A percentile compares a stretch with the other conserved stretches of the same genome.
phyloP scores from a whole-genome alignment of 2,329 filamentous ascomycete genomes.

The Penicillium sp. region DNA sequence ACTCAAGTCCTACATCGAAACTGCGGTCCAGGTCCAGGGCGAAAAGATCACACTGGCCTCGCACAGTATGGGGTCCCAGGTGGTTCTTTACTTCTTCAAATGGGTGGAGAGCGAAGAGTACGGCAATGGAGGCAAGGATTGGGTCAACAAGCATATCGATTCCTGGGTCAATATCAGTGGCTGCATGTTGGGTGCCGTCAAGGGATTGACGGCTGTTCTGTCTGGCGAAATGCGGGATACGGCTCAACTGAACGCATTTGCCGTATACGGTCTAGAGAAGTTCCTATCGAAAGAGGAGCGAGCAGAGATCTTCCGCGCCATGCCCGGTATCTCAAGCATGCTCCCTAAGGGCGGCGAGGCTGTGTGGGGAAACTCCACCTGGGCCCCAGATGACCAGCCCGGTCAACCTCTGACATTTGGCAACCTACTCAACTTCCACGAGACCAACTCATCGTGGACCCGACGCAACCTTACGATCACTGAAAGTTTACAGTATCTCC shows the following conservation, averaged over 20 bases:
- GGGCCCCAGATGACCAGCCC: slow-evolving; percentile 83
- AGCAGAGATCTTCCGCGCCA: slow-evolving; percentile 90
- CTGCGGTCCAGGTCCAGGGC: slow-evolving; percentile 69
- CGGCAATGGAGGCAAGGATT: slow-evolving; percentile 77
- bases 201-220: slow-evolving; percentile 84
- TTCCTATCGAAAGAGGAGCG: slow-evolving; percentile 89
- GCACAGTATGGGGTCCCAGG: slow-evolving; percentile 97
- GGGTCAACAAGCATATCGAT: slow-evolving; percentile 88
- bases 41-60: slow-evolving; percentile 85
- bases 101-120: slow-evolving; percentile 77
- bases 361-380: slow-evolving; percentile 88
- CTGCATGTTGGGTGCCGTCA: slow-evolving; percentile 94
- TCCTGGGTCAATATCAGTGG: slow-evolving; percentile 98
- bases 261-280: slow-evolving; percentile 94
- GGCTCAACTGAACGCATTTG: slow-evolving; percentile 92
- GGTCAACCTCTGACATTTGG: slow-evolving; percentile 75
- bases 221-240: slow-evolving; percentile 99
- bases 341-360: slow-evolving; percentile 89
- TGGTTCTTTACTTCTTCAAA: slow-evolving; percentile 78
- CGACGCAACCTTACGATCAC: slow-evolving; percentile 76
- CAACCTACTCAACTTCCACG: slow-evolving; percentile 79
- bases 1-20: slow-evolving; percentile 87
- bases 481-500: slow-evolving; percentile 74
- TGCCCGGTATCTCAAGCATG: slow-evolving; percentile 97
- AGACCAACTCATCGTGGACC: slow-evolving; percentile 62